Percentiles rank a stretch among this genome's conserved stretches.
Conservation (phyloP, 2,329 filamentous ascomycete species). For the Ceratocystis colombiana region DNA sequence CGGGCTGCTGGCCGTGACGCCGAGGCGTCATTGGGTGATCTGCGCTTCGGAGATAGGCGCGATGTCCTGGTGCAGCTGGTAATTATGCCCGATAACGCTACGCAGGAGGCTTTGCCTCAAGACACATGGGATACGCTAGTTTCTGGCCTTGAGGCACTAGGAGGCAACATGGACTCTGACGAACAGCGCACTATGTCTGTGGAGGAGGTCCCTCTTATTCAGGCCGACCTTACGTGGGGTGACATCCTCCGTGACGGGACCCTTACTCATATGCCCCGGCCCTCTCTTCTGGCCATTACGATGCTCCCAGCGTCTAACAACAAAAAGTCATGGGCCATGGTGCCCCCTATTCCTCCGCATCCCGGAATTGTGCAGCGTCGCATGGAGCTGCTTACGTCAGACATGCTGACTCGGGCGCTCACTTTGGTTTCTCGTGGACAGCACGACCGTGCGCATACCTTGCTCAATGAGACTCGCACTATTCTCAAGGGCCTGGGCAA, state of each 20-base stretch:
- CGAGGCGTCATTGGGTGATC: slow-evolving; percentile 80
- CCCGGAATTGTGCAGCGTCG: slow-evolving; percentile 89
- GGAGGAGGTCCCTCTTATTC: slow-evolving; percentile 88
- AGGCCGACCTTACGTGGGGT: slow-evolving; percentile 86
- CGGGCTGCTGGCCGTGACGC: slow-evolving; percentile 89
- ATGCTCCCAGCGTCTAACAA: slow-evolving; percentile 67
- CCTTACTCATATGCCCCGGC: slow-evolving; percentile 73
- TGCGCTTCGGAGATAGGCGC: slow-evolving; percentile 87
- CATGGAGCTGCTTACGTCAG: slow-evolving; percentile 94
- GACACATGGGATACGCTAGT: slow-evolving; percentile 97
- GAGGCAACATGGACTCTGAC: slow-evolving; percentile 76
- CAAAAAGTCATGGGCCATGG: slow-evolving; percentile 55
- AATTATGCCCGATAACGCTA: slow-evolving; percentile 74
- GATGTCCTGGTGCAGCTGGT: slow-evolving; percentile 91
- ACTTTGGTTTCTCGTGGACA: slow-evolving; percentile 85
- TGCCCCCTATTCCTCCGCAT: slow-evolving; percentile 84
- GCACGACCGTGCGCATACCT: slow-evolving; percentile 84
- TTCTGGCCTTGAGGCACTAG: slow-evolving; percentile 84
- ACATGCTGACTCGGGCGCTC: slow-evolving; percentile 89
- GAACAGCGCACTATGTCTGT: slow-evolving; percentile 74
- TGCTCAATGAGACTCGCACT: slow-evolving; percentile 84
- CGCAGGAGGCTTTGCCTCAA: slow-evolving; percentile 75
- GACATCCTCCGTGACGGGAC: slow-evolving; percentile 86
- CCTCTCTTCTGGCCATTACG: slow-evolving; percentile 86
- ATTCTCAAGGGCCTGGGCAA: slow-evolving; percentile 95